Evolutionary conservation across 73 alveolate genomes (phyloP).

Genomic region (Paramecium octaurelia): DNA sequence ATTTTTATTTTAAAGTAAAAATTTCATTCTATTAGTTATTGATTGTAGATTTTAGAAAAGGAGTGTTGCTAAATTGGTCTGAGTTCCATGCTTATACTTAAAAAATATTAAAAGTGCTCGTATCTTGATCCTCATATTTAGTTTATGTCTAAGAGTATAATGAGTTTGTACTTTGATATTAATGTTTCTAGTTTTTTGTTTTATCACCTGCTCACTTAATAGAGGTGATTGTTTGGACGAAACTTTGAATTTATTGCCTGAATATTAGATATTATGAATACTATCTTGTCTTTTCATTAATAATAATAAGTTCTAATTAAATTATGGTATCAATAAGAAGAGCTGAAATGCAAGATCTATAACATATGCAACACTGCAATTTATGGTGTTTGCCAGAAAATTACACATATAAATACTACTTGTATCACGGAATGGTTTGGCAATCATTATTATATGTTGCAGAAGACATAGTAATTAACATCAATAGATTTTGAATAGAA

Average conservation of each 20-base stretch:
- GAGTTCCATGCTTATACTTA: not conserved
- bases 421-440: conserved; percentile 95
- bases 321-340: conserved; percentile 58
- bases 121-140: not conserved
- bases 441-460: conserved; percentile 93
- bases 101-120: not conserved
- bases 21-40: not conserved
- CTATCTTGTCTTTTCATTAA: not conserved
- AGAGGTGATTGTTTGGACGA: no score
- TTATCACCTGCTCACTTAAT: no score
- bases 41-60: not conserved
- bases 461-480: conserved; percentile 74
- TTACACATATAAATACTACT: conserved; percentile 90
- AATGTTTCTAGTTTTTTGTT: not conserved
- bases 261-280: not conserved
- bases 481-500: conserved; percentile 19
- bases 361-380: conserved; percentile 70
- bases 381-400: conserved; percentile 95
- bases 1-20: not conserved
- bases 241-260: no score
- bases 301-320: not conserved
- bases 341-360: conserved; percentile 54
- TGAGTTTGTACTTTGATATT: not conserved
- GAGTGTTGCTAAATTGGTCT: not conserved
- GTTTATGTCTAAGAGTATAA: not conserved